phyloP scores from a whole-genome alignment of 306 rosid genomes.

The Prunus mume region DNA sequence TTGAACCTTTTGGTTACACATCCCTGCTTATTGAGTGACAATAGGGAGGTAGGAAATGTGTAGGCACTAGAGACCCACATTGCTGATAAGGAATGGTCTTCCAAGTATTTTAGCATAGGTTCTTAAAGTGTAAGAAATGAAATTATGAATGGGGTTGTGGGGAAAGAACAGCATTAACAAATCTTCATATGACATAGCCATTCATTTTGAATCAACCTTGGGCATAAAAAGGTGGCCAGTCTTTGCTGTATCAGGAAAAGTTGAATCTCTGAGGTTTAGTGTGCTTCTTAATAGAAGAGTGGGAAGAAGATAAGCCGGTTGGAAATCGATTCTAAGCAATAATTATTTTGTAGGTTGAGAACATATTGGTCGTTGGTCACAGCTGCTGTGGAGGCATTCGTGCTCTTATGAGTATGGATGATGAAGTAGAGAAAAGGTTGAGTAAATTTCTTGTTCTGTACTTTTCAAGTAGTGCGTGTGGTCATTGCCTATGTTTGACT shows the following conservation, averaged over 20 bases:
- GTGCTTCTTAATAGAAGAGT: not conserved
- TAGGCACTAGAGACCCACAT: not conserved
- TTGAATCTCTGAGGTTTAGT: not conserved
- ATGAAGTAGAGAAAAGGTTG: conserved; percentile 60
- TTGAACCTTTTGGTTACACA: not conserved
- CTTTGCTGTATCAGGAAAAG: not conserved
- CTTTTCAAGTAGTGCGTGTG: conserved; percentile 19
- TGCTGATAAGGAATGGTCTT: not conserved
- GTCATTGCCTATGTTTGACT: not conserved
- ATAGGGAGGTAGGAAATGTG: not conserved
- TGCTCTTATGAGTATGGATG: conserved; percentile 92
- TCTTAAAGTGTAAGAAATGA: not conserved
- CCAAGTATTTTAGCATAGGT: not conserved
- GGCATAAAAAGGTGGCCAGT: not conserved
- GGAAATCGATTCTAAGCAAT: not conserved
- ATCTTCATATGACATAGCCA: not conserved
- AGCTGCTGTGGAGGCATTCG: conserved; percentile 98
- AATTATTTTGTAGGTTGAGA: conserved; percentile 63
- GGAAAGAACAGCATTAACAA: not conserved
- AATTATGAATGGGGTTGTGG: not conserved
- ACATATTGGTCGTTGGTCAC: conserved; percentile 86
- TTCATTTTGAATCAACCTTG: not conserved
- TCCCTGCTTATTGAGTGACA: not conserved
- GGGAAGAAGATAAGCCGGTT: not conserved
- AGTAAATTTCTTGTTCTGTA: not conserved